These are phyloP conservation scores for Botrytis pseudocinerea DNA, from an alignment of 2,329 filamentous ascomycete genomes.

Conservation along the genomic window DNA sequence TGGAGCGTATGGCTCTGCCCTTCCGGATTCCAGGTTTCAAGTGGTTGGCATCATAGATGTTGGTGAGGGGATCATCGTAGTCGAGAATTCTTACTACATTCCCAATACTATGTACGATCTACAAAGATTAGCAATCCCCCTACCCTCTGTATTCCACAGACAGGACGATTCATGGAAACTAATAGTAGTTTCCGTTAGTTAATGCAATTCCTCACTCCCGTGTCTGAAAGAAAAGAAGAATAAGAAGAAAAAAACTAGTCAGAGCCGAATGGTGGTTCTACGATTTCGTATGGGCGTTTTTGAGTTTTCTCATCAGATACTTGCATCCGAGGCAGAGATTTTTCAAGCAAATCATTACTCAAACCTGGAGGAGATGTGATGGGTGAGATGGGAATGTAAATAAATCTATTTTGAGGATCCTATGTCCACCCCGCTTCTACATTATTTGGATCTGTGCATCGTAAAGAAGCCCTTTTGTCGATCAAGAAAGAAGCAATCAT, in stretches of 20 bases:
- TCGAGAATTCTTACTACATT: too few species aligned
- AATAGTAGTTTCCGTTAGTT: background rate
- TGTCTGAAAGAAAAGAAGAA: background rate
- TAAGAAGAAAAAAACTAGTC: background rate
- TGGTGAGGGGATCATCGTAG: background rate
- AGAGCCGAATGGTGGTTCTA: background rate
- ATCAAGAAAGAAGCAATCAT: background rate
- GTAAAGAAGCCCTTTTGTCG: background rate
- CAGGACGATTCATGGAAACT: background rate
- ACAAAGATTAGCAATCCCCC: background rate
- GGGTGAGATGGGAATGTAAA: background rate
- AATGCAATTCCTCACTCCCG: background rate
- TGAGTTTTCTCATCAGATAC: background rate
- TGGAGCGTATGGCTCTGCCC: background rate
- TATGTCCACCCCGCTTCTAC: background rate
- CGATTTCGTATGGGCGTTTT: background rate
- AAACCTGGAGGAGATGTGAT: background rate
- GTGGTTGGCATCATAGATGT: background rate
- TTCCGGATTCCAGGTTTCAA: background rate
- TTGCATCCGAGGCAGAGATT: background rate
- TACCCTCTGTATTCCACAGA: background rate
- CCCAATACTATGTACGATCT: constrained; percentile 2
- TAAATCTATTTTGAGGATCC: background rate
- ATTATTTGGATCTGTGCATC: background rate
- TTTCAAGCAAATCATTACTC: background rate